phyloP scores from a whole-genome alignment of 257 asterid species.

The Schizonepeta tenuifolia region DNA sequence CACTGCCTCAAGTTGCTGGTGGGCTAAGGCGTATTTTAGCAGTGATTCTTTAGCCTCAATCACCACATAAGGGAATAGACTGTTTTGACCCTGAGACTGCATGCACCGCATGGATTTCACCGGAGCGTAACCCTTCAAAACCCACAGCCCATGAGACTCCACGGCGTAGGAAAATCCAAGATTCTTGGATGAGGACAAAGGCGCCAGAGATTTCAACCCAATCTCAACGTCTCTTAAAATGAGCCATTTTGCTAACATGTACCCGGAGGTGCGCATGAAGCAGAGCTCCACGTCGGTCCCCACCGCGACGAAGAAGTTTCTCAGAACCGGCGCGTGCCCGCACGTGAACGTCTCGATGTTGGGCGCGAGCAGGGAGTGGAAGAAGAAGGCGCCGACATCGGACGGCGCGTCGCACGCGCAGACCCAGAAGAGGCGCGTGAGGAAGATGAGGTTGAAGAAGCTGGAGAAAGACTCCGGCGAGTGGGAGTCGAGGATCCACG shows the following conservation, averaged over 20 bases:
- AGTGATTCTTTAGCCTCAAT: slow-evolving; percentile 60
- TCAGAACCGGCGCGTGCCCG: slow-evolving; percentile 59
- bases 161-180: slow-evolving; percentile 70
- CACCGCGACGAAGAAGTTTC: slow-evolving; percentile 63
- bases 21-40: slow-evolving; percentile 74
- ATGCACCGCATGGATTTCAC: slow-evolving; percentile 64
- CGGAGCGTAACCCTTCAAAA: slow-evolving; percentile 71
- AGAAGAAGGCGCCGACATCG: slow-evolving; percentile 67
- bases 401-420: slow-evolving; percentile 71
- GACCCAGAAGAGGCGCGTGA: slow-evolving; percentile 75
- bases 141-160: slow-evolving; percentile 87
- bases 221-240: slow-evolving; percentile 58
- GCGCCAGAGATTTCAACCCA: slow-evolving; percentile 50
- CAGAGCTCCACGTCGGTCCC: slow-evolving; percentile 86
- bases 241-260: slow-evolving; percentile 74
- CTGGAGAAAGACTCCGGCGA: slow-evolving; percentile 77
- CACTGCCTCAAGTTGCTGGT: slow-evolving; percentile 90
- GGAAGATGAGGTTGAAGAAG: slow-evolving; percentile 72
- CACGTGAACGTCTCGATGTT: slow-evolving; percentile 63
- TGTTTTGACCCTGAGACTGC: slow-evolving; percentile 34
- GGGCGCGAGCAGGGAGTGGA: slow-evolving; percentile 64
- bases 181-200: slow-evolving; percentile 30
- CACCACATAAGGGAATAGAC: slow-evolving; percentile 41
- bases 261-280: slow-evolving; percentile 77
- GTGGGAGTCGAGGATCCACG: slow-evolving; percentile 82